Conservation (phyloP, 176 grass and related monocot genomes). For the Triticum dicoccoides region DNA sequence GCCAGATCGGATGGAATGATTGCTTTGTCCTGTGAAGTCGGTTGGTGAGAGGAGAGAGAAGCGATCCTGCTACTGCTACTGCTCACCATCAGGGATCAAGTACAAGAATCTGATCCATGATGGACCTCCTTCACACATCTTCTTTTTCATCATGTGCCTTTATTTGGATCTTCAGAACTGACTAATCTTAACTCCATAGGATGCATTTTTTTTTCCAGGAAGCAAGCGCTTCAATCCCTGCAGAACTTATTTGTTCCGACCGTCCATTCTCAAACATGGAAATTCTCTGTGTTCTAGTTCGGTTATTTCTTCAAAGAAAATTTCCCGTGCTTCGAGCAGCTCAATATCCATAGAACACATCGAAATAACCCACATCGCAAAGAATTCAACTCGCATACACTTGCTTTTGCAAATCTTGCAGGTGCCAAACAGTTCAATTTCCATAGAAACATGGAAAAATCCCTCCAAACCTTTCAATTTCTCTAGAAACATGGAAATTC, state of each 20-base stretch:
- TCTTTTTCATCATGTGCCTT: background rate
- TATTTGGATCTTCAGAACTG: background rate
- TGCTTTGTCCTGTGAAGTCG: background rate
- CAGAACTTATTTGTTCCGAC: background rate
- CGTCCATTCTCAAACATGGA: background rate
- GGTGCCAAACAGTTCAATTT: too few relatives aligned
- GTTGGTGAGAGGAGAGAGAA: background rate
- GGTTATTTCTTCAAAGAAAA: background rate
- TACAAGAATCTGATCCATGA: background rate
- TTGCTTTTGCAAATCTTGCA: too few relatives aligned
- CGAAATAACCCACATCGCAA: too few relatives aligned
- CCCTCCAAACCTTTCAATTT: too few relatives aligned
- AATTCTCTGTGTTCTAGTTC: background rate
- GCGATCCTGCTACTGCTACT: background rate
- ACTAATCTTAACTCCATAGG: background rate
- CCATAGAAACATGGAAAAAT: too few relatives aligned
- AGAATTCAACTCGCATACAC: too few relatives aligned
- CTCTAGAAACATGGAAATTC: too few relatives aligned
- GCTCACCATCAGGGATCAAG: constrained; percentile 8
- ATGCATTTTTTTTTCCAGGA: background rate
- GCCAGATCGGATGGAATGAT: constrained; percentile 18
- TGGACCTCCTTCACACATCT: background rate
- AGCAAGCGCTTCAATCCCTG: background rate
- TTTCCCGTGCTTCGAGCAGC: too few relatives aligned
- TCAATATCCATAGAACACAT: too few relatives aligned